A percentile compares a stretch with the other conserved stretches of the same genome.
Conservation (phyloP, 768 basidiomycete genomes). For the Rhizopogon sp. region DNA sequence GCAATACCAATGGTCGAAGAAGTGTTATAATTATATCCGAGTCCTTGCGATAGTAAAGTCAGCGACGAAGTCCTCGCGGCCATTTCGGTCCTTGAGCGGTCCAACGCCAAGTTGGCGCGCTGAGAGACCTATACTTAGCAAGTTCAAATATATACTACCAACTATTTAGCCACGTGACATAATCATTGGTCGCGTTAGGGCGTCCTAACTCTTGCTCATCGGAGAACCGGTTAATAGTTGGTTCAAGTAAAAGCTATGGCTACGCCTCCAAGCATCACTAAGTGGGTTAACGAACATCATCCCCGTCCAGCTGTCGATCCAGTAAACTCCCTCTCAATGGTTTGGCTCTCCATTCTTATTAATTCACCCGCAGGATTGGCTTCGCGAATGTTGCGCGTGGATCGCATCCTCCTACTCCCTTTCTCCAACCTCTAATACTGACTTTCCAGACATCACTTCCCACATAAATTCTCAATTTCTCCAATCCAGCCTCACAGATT, state of each 20-base stretch:
- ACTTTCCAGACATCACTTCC: constrained; percentile 48
- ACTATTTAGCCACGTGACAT: no score
- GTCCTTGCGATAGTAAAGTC: no score
- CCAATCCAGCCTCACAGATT: constrained; percentile 66
- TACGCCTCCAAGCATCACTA: constrained; percentile 27
- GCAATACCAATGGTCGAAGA: no score
- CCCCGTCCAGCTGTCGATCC: constrained; percentile 61
- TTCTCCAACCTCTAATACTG: constrained; percentile 31
- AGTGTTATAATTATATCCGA: no score
- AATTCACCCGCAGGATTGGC: constrained; percentile 57
- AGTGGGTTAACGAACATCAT: constrained; percentile 54
- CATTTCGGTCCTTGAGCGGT: no score
- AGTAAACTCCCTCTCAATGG: constrained; percentile 28
- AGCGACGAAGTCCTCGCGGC: no score
- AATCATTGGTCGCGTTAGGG: no score
- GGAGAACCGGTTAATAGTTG: no score
- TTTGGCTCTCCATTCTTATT: not conserved
- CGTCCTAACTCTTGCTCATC: no score
- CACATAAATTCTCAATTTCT: constrained; percentile 64
- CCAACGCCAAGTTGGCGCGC: no score
- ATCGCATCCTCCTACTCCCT: constrained; percentile 43
- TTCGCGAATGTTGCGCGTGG: constrained; percentile 68
- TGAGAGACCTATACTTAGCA: no score
- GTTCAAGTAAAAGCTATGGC: constrained; percentile 11
- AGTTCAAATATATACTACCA: no score